Evolutionary conservation across 345 rosid species (phyloP).

Genomic region (Gossypium longicalyx): DNA sequence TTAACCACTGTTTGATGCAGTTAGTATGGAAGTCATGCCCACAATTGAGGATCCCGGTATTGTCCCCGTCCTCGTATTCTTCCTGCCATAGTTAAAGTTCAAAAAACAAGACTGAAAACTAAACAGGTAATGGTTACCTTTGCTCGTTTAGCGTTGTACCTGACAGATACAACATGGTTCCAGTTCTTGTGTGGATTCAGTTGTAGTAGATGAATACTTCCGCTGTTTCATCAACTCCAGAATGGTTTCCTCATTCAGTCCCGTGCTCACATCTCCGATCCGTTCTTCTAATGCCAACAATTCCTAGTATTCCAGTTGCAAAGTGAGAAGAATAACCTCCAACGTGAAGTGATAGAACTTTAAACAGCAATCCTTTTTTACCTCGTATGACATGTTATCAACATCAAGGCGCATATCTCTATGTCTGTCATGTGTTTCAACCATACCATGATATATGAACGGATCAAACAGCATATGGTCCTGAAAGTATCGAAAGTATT

Average conservation of each 20-base stretch:
- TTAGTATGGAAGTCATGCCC: conserved; percentile 73
- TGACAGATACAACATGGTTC: conserved; percentile 93
- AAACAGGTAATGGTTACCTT: not conserved
- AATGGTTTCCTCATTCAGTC: conserved; percentile 70
- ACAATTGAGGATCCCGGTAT: conserved; percentile 68
- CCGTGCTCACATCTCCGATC: conserved; percentile 87
- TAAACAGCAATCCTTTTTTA: conserved; percentile 20
- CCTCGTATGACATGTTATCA: conserved; percentile 98
- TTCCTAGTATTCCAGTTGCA: conserved; percentile 45
- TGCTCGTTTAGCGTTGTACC: conserved; percentile 33
- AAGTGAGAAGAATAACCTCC: conserved; percentile 6
- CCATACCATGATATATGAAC: conserved; percentile 56
- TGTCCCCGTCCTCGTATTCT: conserved; percentile 68
- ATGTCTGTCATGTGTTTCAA: conserved; percentile 80
- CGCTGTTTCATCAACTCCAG: conserved; percentile 46
- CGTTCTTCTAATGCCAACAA: conserved; percentile 85
- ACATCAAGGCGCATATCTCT: conserved; percentile 93
- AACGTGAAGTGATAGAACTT: not conserved
- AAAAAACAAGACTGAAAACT: not conserved
- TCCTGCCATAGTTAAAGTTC: conserved; percentile 45
- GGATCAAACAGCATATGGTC: conserved; percentile 85
- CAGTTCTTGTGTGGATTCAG: conserved; percentile 30
- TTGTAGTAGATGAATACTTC: conserved; percentile 27
- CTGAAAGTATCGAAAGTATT: conserved; percentile 26
- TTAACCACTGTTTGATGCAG: conserved; percentile 85